Percentiles rank a stretch among this genome's conserved stretches.
These are phyloP conservation scores for Fusarium piperis DNA, from an alignment of 2,329 filamentous ascomycete genomes.

Conservation along the genomic window DNA sequence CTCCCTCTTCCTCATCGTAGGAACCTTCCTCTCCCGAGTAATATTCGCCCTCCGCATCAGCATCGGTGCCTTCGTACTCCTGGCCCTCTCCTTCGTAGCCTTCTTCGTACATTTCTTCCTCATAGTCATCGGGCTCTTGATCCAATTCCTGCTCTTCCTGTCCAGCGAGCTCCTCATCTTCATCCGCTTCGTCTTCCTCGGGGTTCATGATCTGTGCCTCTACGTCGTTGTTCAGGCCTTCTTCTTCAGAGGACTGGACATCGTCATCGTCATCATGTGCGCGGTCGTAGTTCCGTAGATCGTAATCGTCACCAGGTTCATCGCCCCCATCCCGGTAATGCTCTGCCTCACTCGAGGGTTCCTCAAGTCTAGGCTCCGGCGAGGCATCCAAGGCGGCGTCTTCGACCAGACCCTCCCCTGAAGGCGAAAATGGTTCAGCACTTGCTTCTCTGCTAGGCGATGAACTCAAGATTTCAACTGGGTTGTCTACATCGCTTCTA, in stretches of 20 bases:
- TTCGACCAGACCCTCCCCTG: conserved; percentile 3
- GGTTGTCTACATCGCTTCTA: conserved; percentile 31
- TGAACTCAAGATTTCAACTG: conserved; percentile 38
- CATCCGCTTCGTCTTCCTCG: conserved; percentile 31
- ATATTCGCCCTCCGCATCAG: conserved; percentile 42
- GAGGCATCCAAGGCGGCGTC: conserved; percentile 2
- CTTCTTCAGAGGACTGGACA: conserved; percentile 42
- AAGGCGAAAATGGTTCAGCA: conserved; percentile 11
- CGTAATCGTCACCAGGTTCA: conserved; percentile 47
- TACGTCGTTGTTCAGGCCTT: conserved; percentile 40
- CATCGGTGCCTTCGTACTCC: conserved; percentile 43
- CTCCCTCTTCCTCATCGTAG: conserved; percentile 36
- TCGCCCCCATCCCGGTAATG: conserved; percentile 41
- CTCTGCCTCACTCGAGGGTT: conserved; percentile 33
- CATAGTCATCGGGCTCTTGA: conserved; percentile 16
- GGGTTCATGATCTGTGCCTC: conserved; percentile 36
- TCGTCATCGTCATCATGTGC: conserved; percentile 49
- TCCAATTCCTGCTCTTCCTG: conserved; percentile 32
- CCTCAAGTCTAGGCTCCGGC: conserved; percentile 15
- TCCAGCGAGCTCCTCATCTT: conserved; percentile 43
- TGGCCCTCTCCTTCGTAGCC: conserved; percentile 22
- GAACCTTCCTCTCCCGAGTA: conserved; percentile 42
- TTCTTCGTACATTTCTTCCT: conserved; percentile 43
- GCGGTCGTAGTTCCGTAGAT: conserved; percentile 46
- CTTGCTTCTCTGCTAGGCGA: conserved; percentile 26